Base-by-base conservation (phyloP, 192 early-diverging fungal genomes). In the Backusella mclennaniae region DNA sequence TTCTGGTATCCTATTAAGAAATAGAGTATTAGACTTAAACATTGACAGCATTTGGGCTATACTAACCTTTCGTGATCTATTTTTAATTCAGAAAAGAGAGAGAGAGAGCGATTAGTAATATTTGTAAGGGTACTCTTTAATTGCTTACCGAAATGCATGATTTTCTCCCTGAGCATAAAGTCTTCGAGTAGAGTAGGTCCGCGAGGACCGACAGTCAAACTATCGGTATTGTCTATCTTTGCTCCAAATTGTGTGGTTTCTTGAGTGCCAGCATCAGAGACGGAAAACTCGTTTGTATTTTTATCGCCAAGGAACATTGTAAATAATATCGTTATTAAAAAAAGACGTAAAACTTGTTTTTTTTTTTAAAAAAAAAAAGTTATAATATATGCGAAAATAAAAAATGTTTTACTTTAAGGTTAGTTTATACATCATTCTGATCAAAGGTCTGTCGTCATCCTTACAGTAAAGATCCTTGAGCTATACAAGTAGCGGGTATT, bases 111-210 rank as follows among this genome's bases (percentile, higher is more conserved):
- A 44, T 44, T 15, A 44, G 42, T 44, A 44, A 19, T 15, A 44
- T 19, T 4, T n/a, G n/a, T 49, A 49, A 49, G 19, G 46, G 6
- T 0, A 11, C 0, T 12, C 0, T n/a, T 49, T 5, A 17, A 49
- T 49, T 21, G 19, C 17, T 76, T 70, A 75, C 69, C 79, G 56
- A 80, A 80, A 41, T 80, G 79, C 49, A 73, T 73, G 0, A 80
- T 56, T 9, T 71, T 73, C 23, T 80, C 66, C 11, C 75, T 66
- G 14, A 80, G 42, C 36, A 73, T 72, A 36, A 80, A 76, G 3
- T 80, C 79, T 31, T 80, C 71, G 53, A 80, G 41, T 4, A 80
- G 41, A n/a, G 75, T 77, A 14, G 79, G 79, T 8, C 79, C 79
- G 68, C 59, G 69, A 23, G 67, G 53, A 17, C 79, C 79, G 23